Evolutionary conservation across 2,329 filamentous ascomycete species (phyloP).

Genomic region (Dendrostoma leiphaemia): DNA sequence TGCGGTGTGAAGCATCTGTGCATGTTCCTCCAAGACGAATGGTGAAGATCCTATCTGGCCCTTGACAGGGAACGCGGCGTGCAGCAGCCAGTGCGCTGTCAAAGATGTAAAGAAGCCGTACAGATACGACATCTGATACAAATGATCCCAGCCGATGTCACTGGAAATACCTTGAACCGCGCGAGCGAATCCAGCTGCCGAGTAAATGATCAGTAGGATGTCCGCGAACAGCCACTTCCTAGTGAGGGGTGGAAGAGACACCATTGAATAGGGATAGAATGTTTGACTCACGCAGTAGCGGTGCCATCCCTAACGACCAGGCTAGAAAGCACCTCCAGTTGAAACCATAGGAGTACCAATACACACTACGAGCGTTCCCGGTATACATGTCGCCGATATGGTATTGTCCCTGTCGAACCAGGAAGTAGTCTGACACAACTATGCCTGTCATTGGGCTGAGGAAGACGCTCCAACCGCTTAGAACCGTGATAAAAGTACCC

Average conservation of each 20-base stretch:
- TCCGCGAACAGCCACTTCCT: no score
- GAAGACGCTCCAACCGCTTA: constrained; percentile 39
- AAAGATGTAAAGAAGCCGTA: constrained; percentile 28
- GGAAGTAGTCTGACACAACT: constrained; percentile 43
- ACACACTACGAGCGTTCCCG: constrained; percentile 33
- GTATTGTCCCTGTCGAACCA: constrained; percentile 36
- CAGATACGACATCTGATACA: constrained; percentile 29
- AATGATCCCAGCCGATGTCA: constrained; percentile 29
- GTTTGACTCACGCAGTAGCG: constrained; percentile 27
- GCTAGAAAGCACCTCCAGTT: constrained; percentile 42
- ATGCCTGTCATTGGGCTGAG: constrained; percentile 45
- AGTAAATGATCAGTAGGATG: background rate
- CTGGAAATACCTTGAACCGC: constrained; percentile 21
- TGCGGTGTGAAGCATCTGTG: constrained; percentile 10
- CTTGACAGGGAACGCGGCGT: constrained; percentile 22
- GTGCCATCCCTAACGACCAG: constrained; percentile 37
- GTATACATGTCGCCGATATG: constrained; percentile 44
- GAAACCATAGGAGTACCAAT: constrained; percentile 41
- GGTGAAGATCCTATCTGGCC: constrained; percentile 26
- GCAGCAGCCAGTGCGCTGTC: constrained; percentile 22
- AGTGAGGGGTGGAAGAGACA: no score
- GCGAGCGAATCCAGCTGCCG: constrained; percentile 25
- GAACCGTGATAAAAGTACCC: constrained; percentile 37
- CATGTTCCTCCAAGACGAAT: constrained; percentile 26
- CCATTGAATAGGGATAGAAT: background rate